Percentiles rank a stretch among this genome's conserved stretches.
These are phyloP conservation scores for Termitomyces sp. DNA, from an alignment of 768 basidiomycete species.

Conservation along the genomic window DNA sequence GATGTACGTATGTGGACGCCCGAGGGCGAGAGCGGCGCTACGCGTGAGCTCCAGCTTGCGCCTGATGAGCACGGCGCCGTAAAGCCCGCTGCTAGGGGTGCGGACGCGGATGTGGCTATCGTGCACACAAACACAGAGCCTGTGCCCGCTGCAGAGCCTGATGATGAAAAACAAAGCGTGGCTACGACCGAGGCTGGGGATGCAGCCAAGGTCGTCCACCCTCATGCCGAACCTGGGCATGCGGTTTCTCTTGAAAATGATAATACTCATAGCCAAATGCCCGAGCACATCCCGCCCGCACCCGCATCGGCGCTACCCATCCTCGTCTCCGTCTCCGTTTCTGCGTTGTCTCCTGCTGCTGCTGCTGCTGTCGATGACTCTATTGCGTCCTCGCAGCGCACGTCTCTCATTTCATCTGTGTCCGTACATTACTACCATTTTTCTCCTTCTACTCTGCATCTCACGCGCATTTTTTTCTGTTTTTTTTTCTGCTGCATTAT, in stretches of 20 bases:
- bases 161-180: no score
- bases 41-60: neutral
- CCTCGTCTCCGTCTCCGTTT: constrained; percentile 7
- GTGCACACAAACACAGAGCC: no score
- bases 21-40: neutral
- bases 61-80: neutral
- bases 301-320: constrained; percentile 10
- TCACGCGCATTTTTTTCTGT: constrained; percentile 29
- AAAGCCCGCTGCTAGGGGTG: neutral
- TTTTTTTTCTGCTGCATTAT: constrained; percentile 25
- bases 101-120: neutral
- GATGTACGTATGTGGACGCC: neutral
- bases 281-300: neutral
- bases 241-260: no score
- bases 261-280: neutral
- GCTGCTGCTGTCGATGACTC: neutral
- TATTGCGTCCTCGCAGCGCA: constrained; percentile 22
- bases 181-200: no score
- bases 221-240: no score
- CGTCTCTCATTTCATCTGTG: constrained; percentile 33
- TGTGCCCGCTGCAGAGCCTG: no score
- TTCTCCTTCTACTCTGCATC: constrained; percentile 29
- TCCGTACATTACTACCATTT: constrained; percentile 47
- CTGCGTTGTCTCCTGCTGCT: neutral
- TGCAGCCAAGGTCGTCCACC: no score